Evolutionary conservation across 495 filamentous ascomycete genomes (phyloP).

Genomic region (Penicillium longicatenatum): DNA sequence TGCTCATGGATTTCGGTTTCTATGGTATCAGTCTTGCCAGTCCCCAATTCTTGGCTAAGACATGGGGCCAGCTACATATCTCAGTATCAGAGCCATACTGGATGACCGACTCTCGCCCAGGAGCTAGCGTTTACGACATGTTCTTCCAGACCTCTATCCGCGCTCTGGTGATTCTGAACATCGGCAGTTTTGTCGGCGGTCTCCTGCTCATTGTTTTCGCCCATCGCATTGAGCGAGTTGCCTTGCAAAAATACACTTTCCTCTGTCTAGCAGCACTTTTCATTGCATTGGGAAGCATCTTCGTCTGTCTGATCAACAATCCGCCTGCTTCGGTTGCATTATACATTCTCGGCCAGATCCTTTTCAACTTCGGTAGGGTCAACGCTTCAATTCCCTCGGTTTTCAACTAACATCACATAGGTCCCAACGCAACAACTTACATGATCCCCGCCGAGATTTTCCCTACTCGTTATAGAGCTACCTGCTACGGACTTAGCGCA

Average conservation of each 20-base stretch:
- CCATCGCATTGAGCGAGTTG: slow-evolving; percentile 49
- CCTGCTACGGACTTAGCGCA: slow-evolving; percentile 58
- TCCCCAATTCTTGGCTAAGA: slow-evolving; percentile 44
- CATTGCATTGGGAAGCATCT: slow-evolving; percentile 51
- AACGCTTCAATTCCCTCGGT: not conserved
- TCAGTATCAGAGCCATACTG: slow-evolving; percentile 33
- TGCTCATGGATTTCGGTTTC: slow-evolving; percentile 58
- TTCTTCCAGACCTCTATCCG: slow-evolving; percentile 43
- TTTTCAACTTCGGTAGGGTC: slow-evolving; percentile 62
- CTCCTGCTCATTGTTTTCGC: slow-evolving; percentile 46
- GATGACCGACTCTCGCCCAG: slow-evolving; percentile 37
- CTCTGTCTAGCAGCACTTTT: slow-evolving; percentile 49
- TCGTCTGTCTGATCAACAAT: slow-evolving; percentile 38
- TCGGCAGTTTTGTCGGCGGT: slow-evolving; percentile 50
- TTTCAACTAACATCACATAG: slow-evolving; percentile 24
- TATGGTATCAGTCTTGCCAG: slow-evolving; percentile 57
- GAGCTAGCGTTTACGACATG: slow-evolving; percentile 40
- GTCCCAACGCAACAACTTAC: slow-evolving; percentile 62
- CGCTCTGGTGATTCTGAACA: slow-evolving; percentile 44
- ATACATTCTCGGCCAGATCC: slow-evolving; percentile 59
- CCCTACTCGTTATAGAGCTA: slow-evolving; percentile 60
- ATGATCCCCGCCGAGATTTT: slow-evolving; percentile 64
- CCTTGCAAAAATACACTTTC: slow-evolving; percentile 51
- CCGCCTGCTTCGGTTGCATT: slow-evolving; percentile 53
- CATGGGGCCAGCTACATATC: slow-evolving; percentile 44